Conservation (phyloP, 495 filamentous ascomycete species). For the Haplographium delicatum region DNA sequence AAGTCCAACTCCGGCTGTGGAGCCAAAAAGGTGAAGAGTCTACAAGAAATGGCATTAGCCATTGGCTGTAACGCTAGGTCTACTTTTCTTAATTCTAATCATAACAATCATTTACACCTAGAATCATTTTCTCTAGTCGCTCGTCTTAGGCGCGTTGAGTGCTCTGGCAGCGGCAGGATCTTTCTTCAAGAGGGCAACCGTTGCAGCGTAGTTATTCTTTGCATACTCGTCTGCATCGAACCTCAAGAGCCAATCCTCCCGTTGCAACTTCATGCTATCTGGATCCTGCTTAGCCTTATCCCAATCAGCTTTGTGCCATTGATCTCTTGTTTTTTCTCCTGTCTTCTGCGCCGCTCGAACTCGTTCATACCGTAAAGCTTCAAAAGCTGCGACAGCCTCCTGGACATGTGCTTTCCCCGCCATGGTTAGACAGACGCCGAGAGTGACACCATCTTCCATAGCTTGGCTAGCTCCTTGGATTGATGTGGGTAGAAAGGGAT, state of each 20-base stretch:
- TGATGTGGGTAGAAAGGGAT: constrained; percentile 67
- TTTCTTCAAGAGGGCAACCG: constrained; percentile 9
- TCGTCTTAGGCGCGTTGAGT: constrained; percentile 2
- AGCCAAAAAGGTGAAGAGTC: too few relatives aligned
- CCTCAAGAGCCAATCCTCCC: constrained; percentile 54
- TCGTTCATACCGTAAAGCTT: constrained; percentile 47
- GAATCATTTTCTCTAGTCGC: too few relatives aligned
- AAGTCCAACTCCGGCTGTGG: too few relatives aligned
- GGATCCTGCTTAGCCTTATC: constrained; percentile 53
- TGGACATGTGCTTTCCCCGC: constrained; percentile 34
- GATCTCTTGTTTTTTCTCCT: constrained; percentile 51
- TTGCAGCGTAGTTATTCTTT: constrained; percentile 36
- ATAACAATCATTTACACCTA: too few relatives aligned
- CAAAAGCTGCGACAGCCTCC: constrained; percentile 40
- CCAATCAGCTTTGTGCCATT: constrained; percentile 60
- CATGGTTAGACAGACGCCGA: constrained; percentile 56
- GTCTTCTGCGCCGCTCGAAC: constrained; percentile 53
- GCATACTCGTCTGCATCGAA: constrained; percentile 61
- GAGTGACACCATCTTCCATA: constrained; percentile 64
- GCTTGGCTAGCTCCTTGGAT: constrained; percentile 69
- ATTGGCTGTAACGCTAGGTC: too few relatives aligned
- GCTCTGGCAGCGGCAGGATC: constrained; percentile 1
- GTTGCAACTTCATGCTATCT: constrained; percentile 45
- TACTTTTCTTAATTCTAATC: too few relatives aligned
- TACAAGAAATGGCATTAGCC: too few relatives aligned